Evolutionary conservation across 129 eudicot genomes (phyloP), one percentile per base, ranked within the genome.

Genomic region (Dittrichia graveolens): DNA sequence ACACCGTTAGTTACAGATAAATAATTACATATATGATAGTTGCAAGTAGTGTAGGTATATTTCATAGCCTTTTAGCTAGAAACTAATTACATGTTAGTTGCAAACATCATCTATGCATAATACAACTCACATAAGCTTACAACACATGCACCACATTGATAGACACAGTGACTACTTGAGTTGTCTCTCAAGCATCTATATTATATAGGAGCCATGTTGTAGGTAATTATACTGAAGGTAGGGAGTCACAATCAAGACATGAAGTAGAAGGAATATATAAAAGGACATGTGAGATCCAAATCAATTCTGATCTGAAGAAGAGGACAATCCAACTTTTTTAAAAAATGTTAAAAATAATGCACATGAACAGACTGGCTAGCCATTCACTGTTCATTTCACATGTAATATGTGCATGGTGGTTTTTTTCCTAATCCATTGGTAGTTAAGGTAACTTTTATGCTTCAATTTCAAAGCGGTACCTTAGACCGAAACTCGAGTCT

Each of bases 281-380:
- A 70, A 48, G 70, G 66, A 61, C 47, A 69, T 52, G 31, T 24
- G 71, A 70, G 72, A 71, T 69, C 57, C 40, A 14, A 61, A 64
- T 50, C 9, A 48, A 76, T 57, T 14, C 31, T 47, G 68, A 60
- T 60, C 13, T 69, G 15, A 41, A 77, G 54, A 69, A 69, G 71
- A 58, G 53, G 75, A 77, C 81, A 61, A 61, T 40, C 71, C 64
- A 76, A 57, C 75, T 69, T 77, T 77, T 77, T 31, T 49, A 61
- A 14, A 11, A 40, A 68, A 68, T 14, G 56, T 3, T 34, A 43
- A 61, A 76, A 38, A 67, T 58, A 67, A 18, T 11, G 65, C 71
- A 61, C 76, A 78, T 41, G 54, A 61, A 31, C 76, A 76, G 80
- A 77, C 47, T 69, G 76, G 81, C 81, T 69, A 77, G 35, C 56